Evolutionary conservation across 192 early-diverging fungal genomes (phyloP), one percentile per base, ranked within the genome.

Genomic region (Coemansia sp.): DNA sequence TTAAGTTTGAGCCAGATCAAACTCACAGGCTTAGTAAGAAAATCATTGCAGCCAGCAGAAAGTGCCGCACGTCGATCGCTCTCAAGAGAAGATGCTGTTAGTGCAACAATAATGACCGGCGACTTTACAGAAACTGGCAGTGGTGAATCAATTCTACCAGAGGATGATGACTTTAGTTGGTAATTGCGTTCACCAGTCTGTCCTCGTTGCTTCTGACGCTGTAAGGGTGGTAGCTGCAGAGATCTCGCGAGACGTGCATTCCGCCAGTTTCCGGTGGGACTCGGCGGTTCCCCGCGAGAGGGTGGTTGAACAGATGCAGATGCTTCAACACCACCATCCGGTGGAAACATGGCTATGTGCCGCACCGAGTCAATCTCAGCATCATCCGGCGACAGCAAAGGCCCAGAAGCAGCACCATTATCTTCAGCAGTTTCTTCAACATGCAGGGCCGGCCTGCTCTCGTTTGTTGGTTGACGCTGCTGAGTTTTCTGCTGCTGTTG

Each of bases 11-110:
- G 80, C 94, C 94, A 95, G 19, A 84, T 83, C 8, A 93, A 70
- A 67, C 87, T 88, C 14, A 94, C 88, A 0, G 94, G 94, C 67
- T 95, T 95, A 21, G 91, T 95, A 66, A 95, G 69, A 74, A 92
- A 95, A 75, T 95, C 94, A 64, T 95, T 94, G 66, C 94, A 95
- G 0, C 94, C 94, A 5, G 92, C 94, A 27, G 87, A 79, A 27
- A 94, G 71, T 4, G 94, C 94, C 17, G 87, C 89, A 22, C 88
- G 76, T 14, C 90, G 70, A 64, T 92, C 90, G 42, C 84, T 84
- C 33, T 88, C 82, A 22, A 88, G 57, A 4, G 88, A 88, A 0
- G 89, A 91, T 22, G 94, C 94, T 2, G 94, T 95, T 51, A 95
- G 78, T 0, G 94, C 94, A 11, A 95, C 89, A 64, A 95, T 95